phyloP scores from a whole-genome alignment of 441 rosid genomes.

The Erodium texanum region DNA sequence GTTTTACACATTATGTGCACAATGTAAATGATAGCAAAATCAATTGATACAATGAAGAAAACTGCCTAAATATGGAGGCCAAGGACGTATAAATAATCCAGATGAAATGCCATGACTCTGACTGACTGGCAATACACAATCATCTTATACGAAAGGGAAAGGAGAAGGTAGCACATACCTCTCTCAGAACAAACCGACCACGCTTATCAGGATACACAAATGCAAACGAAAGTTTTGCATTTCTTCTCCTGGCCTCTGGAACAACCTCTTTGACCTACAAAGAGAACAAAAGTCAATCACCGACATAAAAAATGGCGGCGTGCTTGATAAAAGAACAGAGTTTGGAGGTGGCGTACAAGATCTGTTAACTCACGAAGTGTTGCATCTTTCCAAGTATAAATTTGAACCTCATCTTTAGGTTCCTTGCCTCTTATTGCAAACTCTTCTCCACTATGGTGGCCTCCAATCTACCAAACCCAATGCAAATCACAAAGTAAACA shows the following conservation, averaged over 20 bases:
- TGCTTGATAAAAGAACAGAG: background rate
- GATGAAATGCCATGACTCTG: slow-evolving; percentile 1
- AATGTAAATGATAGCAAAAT: no score
- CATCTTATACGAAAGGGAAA: background rate
- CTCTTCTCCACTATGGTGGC: slow-evolving; percentile 77
- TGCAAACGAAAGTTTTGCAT: slow-evolving; percentile 80
- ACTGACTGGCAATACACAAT: no score
- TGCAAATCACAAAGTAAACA: background rate
- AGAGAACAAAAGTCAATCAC: background rate
- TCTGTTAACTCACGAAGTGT: slow-evolving; percentile 82
- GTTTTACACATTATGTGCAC: no score
- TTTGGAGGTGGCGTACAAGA: slow-evolving; percentile 40
- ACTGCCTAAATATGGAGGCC: background rate
- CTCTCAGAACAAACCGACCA: slow-evolving; percentile 68
- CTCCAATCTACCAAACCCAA: slow-evolving; percentile 48
- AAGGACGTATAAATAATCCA: background rate
- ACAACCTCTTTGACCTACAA: slow-evolving; percentile 80
- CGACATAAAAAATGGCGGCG: background rate
- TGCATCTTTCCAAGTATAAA: slow-evolving; percentile 98
- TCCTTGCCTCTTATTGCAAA: slow-evolving; percentile 92
- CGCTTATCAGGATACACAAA: slow-evolving; percentile 81
- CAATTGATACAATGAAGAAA: no score
- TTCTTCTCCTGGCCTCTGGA: slow-evolving; percentile 82
- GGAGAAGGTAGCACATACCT: slow-evolving; percentile 32
- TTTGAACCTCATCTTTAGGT: slow-evolving; percentile 91